Evolutionary conservation across 768 basidiomycete species (phyloP).

Genomic region (Antrodiella citrinella): DNA sequence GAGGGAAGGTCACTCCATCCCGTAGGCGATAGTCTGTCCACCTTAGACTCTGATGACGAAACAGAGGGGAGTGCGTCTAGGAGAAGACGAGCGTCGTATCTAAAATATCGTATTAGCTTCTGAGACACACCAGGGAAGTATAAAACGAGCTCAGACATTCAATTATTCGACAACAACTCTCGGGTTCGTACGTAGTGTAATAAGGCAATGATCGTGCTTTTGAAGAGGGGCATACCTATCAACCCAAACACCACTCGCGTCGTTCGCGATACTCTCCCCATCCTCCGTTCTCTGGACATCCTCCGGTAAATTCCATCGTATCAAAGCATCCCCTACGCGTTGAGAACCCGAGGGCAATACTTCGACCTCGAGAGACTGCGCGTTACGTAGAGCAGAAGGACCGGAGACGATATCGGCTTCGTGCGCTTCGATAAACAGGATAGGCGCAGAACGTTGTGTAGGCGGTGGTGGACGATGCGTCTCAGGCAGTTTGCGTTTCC

Average conservation of each 20-base stretch:
- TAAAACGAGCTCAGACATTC: slow-evolving; percentile 14
- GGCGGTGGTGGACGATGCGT: neutral
- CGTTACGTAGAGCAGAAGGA: slow-evolving; percentile 32
- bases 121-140: neutral
- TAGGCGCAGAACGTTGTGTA: slow-evolving; percentile 2
- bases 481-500: slow-evolving; percentile 14
- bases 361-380: slow-evolving; percentile 26
- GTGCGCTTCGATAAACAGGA: slow-evolving; percentile 50
- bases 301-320: neutral
- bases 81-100: slow-evolving; percentile 77
- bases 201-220: no score
- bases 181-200: no score
- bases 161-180: no score
- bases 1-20: slow-evolving; percentile 86
- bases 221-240: slow-evolving; percentile 91
- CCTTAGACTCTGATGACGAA: slow-evolving; percentile 7
- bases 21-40: slow-evolving; percentile 30
- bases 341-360: neutral
- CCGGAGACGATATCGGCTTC: slow-evolving; percentile 68
- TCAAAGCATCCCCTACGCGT: slow-evolving; percentile 1
- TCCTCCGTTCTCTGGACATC: slow-evolving; percentile 4
- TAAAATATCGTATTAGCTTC: slow-evolving; percentile 23
- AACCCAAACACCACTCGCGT: slow-evolving; percentile 47
- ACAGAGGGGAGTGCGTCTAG: slow-evolving; percentile 40
- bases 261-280: slow-evolving; percentile 8